These are phyloP conservation scores for Umbelopsis ramanniana DNA, from an alignment of 192 early-diverging fungal species.

Conservation along the genomic window DNA sequence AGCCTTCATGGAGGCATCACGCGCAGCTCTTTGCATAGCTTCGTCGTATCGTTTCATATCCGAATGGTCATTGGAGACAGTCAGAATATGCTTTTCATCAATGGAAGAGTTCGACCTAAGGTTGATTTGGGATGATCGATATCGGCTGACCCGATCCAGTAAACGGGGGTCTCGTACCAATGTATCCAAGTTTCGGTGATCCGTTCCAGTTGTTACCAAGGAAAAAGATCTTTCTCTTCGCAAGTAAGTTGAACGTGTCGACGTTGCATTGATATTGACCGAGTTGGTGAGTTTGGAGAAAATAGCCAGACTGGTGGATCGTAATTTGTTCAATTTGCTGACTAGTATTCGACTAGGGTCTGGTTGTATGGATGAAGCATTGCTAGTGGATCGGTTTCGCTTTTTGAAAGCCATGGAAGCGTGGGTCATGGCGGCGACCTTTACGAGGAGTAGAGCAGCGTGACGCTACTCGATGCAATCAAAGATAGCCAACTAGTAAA, in stretches of 20 bases:
- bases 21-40: background rate
- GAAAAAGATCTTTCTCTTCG: conserved; percentile 11
- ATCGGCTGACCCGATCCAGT: conserved; percentile 1
- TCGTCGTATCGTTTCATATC: conserved; percentile 6
- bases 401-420: conserved; percentile 7
- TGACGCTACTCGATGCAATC: conserved; percentile 8
- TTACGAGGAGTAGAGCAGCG: conserved; percentile 16
- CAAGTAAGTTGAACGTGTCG: background rate
- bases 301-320: conserved; percentile 1
- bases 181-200: conserved; percentile 14
- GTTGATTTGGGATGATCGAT: background rate
- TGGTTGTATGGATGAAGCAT: background rate
- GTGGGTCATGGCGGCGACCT: conserved; percentile 19
- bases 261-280: background rate
- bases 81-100: background rate
- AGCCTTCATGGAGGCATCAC: background rate
- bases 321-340: background rate
- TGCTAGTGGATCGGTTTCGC: conserved; percentile 7
- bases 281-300: background rate
- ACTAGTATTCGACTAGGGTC: background rate
- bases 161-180: conserved; percentile 18
- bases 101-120: background rate
- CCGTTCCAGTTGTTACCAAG: background rate
- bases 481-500: background rate
- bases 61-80: conserved; percentile 11